phyloP scores from a whole-genome alignment of 108 stramenopile species.

The Skeletonema tropicum region DNA sequence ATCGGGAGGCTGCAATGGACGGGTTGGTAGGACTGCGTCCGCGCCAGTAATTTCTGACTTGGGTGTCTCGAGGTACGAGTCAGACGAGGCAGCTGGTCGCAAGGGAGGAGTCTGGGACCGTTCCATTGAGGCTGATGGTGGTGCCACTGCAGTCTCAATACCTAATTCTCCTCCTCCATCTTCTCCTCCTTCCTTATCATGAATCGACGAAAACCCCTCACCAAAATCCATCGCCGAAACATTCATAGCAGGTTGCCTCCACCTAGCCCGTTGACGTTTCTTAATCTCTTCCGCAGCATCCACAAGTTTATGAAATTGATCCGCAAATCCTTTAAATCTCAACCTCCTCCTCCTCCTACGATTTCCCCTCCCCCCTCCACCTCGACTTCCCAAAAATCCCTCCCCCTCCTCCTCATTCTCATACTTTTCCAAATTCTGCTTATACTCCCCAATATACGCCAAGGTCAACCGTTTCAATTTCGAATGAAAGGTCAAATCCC shows the following conservation, averaged over 20 bases:
- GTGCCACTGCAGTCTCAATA: background rate
- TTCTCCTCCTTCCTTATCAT: background rate
- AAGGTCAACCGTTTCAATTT: constrained; percentile 30
- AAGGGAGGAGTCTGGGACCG: too few relatives aligned
- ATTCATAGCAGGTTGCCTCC: constrained; percentile 32
- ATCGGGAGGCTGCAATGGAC: constrained; percentile 4
- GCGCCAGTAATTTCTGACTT: too few relatives aligned
- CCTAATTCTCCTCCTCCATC: background rate
- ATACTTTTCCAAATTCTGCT: constrained; percentile 7
- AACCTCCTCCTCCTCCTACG: background rate
- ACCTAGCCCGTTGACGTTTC: constrained; percentile 17
- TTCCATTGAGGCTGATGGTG: too few relatives aligned
- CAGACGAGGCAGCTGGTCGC: background rate
- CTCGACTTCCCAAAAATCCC: constrained; percentile 4
- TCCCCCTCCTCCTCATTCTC: background rate
- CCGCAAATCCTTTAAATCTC: constrained; percentile 19
- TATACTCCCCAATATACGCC: constrained; percentile 33
- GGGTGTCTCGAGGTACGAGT: background rate
- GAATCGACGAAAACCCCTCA: constrained; percentile 5
- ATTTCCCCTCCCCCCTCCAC: background rate
- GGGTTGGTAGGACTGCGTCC: background rate
- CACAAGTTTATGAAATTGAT: constrained; percentile 26
- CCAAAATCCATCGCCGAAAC: background rate
- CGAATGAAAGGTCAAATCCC: constrained; percentile 26
- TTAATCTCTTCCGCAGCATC: constrained; percentile 29